Conservation (phyloP, 2,329 filamentous ascomycete genomes). For the Paracoccidioides lutzii region DNA sequence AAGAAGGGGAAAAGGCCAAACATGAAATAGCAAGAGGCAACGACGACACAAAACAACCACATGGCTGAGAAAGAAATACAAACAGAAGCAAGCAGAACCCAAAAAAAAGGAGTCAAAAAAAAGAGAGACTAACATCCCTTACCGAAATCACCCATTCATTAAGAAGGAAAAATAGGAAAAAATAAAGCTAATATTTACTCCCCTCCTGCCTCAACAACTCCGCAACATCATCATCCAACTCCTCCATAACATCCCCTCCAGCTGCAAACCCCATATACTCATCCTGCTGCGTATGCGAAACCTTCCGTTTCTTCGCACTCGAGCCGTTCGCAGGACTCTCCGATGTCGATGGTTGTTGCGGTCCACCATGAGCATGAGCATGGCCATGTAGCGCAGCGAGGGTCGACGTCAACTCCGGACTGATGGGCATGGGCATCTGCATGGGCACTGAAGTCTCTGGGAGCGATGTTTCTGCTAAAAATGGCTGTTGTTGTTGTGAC, state of each 20-base stretch:
- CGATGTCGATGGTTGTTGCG: slow-evolving; percentile 9
- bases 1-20: no score
- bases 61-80: no score
- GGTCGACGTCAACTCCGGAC: slow-evolving; percentile 11
- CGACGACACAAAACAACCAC: no score
- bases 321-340: slow-evolving; percentile 15
- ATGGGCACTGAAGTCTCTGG: no score
- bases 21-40: no score
- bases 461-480: neutral
- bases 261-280: slow-evolving; percentile 35
- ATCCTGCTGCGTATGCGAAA: slow-evolving; percentile 24
- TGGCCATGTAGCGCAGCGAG: slow-evolving; percentile 9
- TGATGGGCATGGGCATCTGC: slow-evolving; percentile 9
- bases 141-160: no score
- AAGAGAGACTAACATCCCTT: neutral
- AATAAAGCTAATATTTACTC: slow-evolving; percentile 10
- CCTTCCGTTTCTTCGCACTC: slow-evolving; percentile 38
- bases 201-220: slow-evolving; percentile 42
- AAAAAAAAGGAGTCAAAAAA: neutral
- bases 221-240: slow-evolving; percentile 49
- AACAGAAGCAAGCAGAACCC: no score
- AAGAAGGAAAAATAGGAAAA: no score
- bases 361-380: slow-evolving; percentile 9
- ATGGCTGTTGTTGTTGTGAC: slow-evolving; percentile 7
- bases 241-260: slow-evolving; percentile 42